phyloP scores from a whole-genome alignment of 108 stramenopile genomes.

The Phaeodactylum tricornutum region DNA sequence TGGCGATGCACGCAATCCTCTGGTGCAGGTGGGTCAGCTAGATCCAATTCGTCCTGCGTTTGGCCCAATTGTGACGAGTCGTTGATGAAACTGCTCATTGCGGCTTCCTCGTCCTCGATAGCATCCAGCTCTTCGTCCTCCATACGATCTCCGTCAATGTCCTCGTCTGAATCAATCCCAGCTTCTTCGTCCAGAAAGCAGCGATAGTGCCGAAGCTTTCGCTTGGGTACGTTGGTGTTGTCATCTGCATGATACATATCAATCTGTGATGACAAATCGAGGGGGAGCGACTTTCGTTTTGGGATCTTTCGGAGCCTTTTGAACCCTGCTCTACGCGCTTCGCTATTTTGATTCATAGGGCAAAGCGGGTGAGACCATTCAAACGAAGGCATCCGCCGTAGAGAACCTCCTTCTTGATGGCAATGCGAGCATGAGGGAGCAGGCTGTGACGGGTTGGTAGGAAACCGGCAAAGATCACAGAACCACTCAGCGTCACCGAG shows the following conservation, averaged over 20 bases:
- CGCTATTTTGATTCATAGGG: background rate
- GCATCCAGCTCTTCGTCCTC: constrained; percentile 41
- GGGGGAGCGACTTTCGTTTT: background rate
- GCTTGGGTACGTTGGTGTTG: no score
- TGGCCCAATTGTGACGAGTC: constrained; percentile 69
- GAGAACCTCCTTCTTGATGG: constrained; percentile 6
- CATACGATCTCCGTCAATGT: constrained; percentile 49
- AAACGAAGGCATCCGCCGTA: constrained; percentile 5
- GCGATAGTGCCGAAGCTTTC: background rate
- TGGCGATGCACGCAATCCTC: constrained; percentile 30
- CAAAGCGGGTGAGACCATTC: constrained; percentile 20
- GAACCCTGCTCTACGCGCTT: background rate
- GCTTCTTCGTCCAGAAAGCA: constrained; percentile 41
- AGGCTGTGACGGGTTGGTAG: no score
- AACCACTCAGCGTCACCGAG: constrained; percentile 23
- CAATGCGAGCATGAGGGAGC: no score
- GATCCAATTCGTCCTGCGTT: constrained; percentile 69
- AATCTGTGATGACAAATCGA: no score
- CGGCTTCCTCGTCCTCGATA: constrained; percentile 49
- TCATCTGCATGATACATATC: no score
- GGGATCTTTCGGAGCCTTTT: background rate
- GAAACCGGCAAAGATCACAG: constrained; percentile 43
- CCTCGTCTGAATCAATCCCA: constrained; percentile 42
- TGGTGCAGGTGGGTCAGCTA: constrained; percentile 22
- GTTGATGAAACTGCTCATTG: constrained; percentile 71